Conservation (phyloP, 2,329 filamentous ascomycete genomes). For the Gliomastix tumulicola region DNA sequence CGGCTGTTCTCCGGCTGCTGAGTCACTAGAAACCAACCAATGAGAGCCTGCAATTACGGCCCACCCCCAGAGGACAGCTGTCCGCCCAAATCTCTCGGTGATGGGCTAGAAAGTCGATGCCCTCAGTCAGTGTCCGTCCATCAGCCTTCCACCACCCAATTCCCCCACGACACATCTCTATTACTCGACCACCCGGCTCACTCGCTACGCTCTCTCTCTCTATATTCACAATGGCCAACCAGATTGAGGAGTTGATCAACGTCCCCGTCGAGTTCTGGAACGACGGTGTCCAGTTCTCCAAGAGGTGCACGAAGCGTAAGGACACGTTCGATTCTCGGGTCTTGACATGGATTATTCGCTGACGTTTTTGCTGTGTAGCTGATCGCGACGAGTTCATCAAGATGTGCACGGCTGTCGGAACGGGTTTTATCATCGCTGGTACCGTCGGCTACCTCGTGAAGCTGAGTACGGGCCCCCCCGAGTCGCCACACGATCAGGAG, state of each 20-base stretch:
- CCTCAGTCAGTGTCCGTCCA: no score
- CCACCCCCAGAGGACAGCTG: no score
- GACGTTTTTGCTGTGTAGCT: conserved; percentile 14
- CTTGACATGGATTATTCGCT: neutral
- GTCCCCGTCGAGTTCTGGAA: conserved; percentile 58
- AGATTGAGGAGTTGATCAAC: conserved; percentile 64
- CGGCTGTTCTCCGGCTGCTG: no score
- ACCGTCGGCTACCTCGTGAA: conserved; percentile 65
- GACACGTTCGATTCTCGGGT: conserved; percentile 3
- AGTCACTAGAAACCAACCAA: no score
- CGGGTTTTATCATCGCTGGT: conserved; percentile 65
- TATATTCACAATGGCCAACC: conserved; percentile 55
- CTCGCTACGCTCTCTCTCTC: no score
- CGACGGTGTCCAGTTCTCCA: conserved; percentile 56
- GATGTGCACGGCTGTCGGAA: conserved; percentile 53
- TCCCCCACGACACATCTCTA: neutral
- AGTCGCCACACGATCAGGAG: conserved; percentile 1
- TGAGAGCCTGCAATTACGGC: no score
- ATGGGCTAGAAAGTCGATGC: no score
- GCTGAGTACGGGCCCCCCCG: conserved; percentile 44
- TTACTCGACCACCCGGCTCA: no score
- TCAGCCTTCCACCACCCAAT: no score
- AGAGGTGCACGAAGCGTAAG: conserved; percentile 56
- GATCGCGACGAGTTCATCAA: conserved; percentile 36
- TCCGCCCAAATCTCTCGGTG: no score